These are phyloP conservation scores for Stachybotrys elegans DNA, from an alignment of 2,329 filamentous ascomycete genomes.

Conservation along the genomic window DNA sequence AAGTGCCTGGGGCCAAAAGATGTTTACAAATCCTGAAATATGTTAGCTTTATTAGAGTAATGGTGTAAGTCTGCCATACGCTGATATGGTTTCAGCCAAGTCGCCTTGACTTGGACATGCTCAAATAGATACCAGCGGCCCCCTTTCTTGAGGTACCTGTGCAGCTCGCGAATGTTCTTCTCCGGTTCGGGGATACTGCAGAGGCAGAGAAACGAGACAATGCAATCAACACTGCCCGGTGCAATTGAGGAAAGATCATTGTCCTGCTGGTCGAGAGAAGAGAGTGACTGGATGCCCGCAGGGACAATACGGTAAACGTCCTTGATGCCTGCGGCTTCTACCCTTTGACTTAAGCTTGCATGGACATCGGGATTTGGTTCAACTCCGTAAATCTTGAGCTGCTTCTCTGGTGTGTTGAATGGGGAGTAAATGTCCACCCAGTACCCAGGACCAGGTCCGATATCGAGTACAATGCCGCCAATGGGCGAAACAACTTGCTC, in stretches of 20 bases:
- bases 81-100: conserved; percentile 41
- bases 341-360: conserved; percentile 36
- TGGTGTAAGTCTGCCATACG: conserved; percentile 32
- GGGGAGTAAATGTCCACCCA: conserved; percentile 51
- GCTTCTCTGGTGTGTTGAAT: conserved; percentile 12
- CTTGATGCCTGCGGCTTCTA: conserved; percentile 47
- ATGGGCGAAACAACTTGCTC: conserved; percentile 31
- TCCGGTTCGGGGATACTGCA: conserved; percentile 60
- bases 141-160: conserved; percentile 54
- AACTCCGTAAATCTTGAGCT: conserved; percentile 48
- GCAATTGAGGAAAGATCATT: conserved; percentile 40
- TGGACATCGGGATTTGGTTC: conserved; percentile 58
- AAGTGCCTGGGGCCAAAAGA: background rate
- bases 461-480: conserved; percentile 51
- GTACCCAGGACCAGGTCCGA: conserved; percentile 57
- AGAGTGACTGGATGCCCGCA: conserved; percentile 56
- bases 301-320: conserved; percentile 58
- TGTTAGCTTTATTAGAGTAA: background rate
- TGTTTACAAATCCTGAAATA: background rate
- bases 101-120: conserved; percentile 42
- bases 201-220: conserved; percentile 57
- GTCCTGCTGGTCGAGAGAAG: conserved; percentile 22
- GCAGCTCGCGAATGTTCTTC: conserved; percentile 49
- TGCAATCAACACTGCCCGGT: conserved; percentile 49
- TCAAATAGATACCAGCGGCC: conserved; percentile 60